Conservation (phyloP, 345 rosid genomes). For the Hypericum androsaemum region DNA sequence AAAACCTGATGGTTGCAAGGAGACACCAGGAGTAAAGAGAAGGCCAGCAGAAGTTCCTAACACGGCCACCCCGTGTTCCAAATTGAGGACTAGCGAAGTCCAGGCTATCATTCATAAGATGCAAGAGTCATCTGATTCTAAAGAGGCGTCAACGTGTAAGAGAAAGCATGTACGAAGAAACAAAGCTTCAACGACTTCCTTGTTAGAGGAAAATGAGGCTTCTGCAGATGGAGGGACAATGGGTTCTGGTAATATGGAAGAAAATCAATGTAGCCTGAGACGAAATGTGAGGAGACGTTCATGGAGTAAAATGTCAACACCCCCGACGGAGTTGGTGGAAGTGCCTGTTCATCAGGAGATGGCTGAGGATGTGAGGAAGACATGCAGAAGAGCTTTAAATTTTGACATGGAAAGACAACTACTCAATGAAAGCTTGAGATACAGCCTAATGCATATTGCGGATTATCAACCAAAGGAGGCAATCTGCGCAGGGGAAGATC, state of each 20-base stretch:
- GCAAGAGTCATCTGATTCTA: background rate
- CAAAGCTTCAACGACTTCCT: constrained; percentile 11
- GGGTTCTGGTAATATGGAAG: no score
- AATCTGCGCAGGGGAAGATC: constrained; percentile 11
- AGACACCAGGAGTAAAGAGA: no score
- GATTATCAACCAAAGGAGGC: constrained; percentile 17
- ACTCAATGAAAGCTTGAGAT: background rate
- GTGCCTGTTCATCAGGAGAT: constrained; percentile 22
- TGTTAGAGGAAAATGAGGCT: no score
- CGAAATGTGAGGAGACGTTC: no score
- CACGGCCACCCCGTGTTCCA: no score
- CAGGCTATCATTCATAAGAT: no score
- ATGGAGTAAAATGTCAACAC: no score
- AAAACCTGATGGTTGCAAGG: no score
- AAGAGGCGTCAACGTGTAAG: constrained; percentile 4
- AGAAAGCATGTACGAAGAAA: constrained; percentile 6
- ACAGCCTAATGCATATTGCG: constrained; percentile 5
- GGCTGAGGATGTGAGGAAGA: constrained; percentile 9
- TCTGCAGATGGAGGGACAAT: no score
- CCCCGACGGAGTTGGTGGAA: constrained; percentile 12
- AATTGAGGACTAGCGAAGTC: no score
- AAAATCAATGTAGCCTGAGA: no score
- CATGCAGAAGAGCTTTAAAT: constrained; percentile 18
- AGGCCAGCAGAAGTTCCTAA: no score
- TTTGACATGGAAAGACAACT: constrained; percentile 12